Percentiles rank a stretch among this genome's conserved stretches.
Evolutionary conservation across 176 grass and related monocot genomes (phyloP).

Genomic region (Puya raimondii): DNA sequence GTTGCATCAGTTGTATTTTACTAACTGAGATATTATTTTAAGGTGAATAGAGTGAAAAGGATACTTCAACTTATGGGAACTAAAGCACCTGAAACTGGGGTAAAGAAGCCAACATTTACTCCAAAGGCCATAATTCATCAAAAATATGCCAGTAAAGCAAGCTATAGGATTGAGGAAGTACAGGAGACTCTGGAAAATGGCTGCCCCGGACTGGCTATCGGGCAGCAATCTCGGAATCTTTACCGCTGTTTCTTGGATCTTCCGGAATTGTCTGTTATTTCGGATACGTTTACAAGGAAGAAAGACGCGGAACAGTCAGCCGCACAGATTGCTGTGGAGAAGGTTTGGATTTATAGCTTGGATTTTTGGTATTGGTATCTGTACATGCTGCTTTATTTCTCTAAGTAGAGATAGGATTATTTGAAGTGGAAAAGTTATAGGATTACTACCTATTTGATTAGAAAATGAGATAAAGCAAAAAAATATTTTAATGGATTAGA

Average conservation of each 20-base stretch:
- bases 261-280: conserved; percentile 56
- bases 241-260: conserved; percentile 69
- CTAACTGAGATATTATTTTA: not conserved
- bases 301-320: conserved; percentile 93
- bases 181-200: conserved; percentile 36
- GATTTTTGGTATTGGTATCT: not conserved
- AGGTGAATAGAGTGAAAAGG: not conserved
- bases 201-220: conserved; percentile 68
- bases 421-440: not conserved
- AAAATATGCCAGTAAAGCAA: conserved; percentile 45
- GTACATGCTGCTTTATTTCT: not conserved
- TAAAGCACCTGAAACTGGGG: conserved; percentile 19
- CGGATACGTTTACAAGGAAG: conserved; percentile 59
- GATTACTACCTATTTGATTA: too few species aligned
- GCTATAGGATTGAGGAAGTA: conserved; percentile 64
- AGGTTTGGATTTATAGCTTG: conserved; percentile 28
- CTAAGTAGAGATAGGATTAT: not conserved
- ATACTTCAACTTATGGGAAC: conserved; percentile 9
- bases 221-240: conserved; percentile 39
- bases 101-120: conserved; percentile 29
- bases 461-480: too few species aligned
- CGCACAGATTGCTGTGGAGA: conserved; percentile 81
- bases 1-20: not conserved
- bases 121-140: conserved; percentile 90
- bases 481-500: too few species aligned